Conservation (phyloP, 2,329 filamentous ascomycete genomes). For the Sclerotinia spermophila region DNA sequence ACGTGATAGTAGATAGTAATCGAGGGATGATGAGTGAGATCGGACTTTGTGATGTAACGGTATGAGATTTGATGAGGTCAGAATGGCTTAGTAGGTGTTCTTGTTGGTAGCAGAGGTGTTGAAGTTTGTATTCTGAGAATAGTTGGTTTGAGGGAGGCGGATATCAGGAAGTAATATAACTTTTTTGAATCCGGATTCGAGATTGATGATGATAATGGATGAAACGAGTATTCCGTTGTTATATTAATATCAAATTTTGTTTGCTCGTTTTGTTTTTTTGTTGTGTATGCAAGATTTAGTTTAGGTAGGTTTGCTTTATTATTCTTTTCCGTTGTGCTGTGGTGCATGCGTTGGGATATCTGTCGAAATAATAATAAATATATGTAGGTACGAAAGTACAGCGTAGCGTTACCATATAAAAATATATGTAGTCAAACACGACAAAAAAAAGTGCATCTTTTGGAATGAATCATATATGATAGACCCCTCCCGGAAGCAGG, state of each 20-base stretch:
- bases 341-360: conserved; percentile 12
- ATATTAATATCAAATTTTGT: conserved; percentile 9
- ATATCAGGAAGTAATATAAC: conserved; percentile 6
- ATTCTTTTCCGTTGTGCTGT: conserved; percentile 5
- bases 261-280: not conserved
- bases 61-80: conserved; percentile 13
- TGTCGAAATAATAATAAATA: not conserved
- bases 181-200: not conserved
- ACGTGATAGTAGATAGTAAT: not conserved
- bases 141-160: conserved; percentile 3
- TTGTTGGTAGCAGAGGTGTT: not conserved
- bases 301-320: conserved; percentile 2
- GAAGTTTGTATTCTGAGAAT: not conserved
- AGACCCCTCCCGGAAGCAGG: conserved; percentile 6
- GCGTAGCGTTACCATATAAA: not conserved
- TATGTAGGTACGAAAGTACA: conserved; percentile 4
- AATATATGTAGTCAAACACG: conserved; percentile 1
- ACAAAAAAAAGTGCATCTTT: not conserved
- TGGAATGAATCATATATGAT: conserved; percentile 17
- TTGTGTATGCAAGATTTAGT: not conserved
- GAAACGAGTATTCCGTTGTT: conserved; percentile 5
- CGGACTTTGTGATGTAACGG: not conserved
- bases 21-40: conserved; percentile 6
- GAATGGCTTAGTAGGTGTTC: not conserved
- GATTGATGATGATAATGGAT: conserved; percentile 2